These are phyloP conservation scores for Mycena filopes DNA, from an alignment of 768 basidiomycete species.

Conservation along the genomic window DNA sequence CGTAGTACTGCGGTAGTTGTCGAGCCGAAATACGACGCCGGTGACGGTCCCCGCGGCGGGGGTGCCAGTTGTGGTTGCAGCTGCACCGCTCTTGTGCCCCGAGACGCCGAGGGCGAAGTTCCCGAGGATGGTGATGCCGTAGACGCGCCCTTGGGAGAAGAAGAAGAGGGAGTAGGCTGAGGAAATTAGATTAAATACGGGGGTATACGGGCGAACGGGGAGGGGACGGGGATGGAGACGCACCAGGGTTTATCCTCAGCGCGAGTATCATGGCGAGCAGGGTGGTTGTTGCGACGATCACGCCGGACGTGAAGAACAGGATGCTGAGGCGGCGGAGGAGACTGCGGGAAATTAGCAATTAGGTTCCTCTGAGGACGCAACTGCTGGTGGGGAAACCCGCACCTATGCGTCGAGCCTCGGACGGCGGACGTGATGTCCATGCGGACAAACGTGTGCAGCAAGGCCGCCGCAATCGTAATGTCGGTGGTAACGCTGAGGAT, in stretches of 20 bases:
- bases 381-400: background rate
- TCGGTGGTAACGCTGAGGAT: slow-evolving; percentile 2
- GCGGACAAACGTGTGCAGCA: slow-evolving; percentile 2
- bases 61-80: no score
- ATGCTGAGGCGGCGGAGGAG: slow-evolving; percentile 14
- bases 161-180: slow-evolving; percentile 15
- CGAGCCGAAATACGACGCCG: no score
- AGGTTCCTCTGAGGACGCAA: no score
- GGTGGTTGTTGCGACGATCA: slow-evolving; percentile 6
- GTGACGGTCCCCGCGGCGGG: no score
- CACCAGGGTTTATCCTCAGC: background rate
- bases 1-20: no score
- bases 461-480: background rate
- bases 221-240: background rate
- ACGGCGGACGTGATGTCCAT: background rate
- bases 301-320: slow-evolving; percentile 7
- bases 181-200: background rate
- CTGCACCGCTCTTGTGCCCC: no score
- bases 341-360: background rate
- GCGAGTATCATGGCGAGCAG: slow-evolving; percentile 4
- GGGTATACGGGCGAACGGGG: background rate
- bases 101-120: slow-evolving; percentile 1
- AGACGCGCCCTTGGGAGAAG: slow-evolving; percentile 9
- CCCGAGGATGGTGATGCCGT: slow-evolving; percentile 6
- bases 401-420: slow-evolving; percentile 3